Base-by-base conservation (phyloP, 2,329 filamentous ascomycete genomes). In the Pseudogymnoascus sp. region DNA sequence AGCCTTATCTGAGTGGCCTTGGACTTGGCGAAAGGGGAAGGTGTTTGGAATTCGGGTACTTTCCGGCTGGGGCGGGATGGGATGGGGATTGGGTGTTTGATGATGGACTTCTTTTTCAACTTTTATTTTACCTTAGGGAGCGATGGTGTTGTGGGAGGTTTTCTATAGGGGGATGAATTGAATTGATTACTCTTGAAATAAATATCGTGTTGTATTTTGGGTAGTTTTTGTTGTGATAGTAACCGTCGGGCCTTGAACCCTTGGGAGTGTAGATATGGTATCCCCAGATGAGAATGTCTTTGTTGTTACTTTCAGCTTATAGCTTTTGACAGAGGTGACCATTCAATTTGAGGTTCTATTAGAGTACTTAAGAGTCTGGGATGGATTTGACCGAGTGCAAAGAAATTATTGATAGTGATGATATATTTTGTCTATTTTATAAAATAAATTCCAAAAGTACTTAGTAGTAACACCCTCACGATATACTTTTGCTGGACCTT, bases 21-120 rank as follows among this genome's bases (percentile, higher is more conserved):
- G 24, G 24, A 16, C 29, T 50, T 50, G 44, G 44, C 44, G 6
- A 6, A 2, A 24, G 47, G 47, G 24, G 6, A 19, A n/a, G 44
- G 44, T 53, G 47, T 53, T 53, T 56, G 50, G 50, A 21, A 56
- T 56, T 56, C 50, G 50, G 50, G 21, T 47, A 10, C 40, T 44
- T 19, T 42, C 29, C 29, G 29, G 29, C 21, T 26, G 42, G 50
- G 21, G 8, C 13, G 29, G 50, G 16, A 33, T 56, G 50, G 50
- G 50, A 56, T 14, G 19, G 37, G 4, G 29, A 56, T 56, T 14
- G 50, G 50, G 50, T 56, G 50, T 56, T 56, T 35, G 29, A 56
- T 56, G 50, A 35, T 19, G 38, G 16, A 42, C 26, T 26, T 14
- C 19, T 56, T 56, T 56, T 7, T 8, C 26, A 29, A 19, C 29